Evolutionary conservation across 306 rosid genomes (phyloP).

Genomic region (Fragaria ananassa): DNA sequence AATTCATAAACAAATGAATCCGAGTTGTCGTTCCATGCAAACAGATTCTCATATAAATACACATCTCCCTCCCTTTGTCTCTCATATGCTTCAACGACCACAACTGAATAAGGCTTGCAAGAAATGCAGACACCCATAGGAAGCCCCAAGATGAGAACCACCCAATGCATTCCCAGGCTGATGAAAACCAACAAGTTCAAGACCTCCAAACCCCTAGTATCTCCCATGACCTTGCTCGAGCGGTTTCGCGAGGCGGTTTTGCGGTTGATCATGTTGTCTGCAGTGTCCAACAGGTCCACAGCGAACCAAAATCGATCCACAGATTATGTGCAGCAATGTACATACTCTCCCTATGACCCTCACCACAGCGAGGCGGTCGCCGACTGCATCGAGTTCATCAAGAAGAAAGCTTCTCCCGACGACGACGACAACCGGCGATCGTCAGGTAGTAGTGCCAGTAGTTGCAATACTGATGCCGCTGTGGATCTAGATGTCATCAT

Average conservation of each 20-base stretch:
- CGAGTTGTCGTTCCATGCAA: constrained; percentile 15
- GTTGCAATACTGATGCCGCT: constrained; percentile 8
- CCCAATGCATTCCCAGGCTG: constrained; percentile 60
- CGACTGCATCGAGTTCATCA: constrained; percentile 88
- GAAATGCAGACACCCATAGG: constrained; percentile 20
- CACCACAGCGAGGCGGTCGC: constrained; percentile 81
- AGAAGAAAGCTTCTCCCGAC: constrained; percentile 50
- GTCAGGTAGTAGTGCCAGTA: constrained; percentile 16
- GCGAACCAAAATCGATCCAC: constrained; percentile 5
- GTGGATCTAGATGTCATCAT: constrained; percentile 22
- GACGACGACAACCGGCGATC: constrained; percentile 27
- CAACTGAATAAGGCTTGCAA: not conserved
- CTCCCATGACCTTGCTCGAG: constrained; percentile 65
- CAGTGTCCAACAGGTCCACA: constrained; percentile 59
- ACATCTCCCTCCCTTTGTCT: not conserved
- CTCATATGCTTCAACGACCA: not conserved
- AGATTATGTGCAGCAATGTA: constrained; percentile 20
- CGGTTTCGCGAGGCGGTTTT: constrained; percentile 83
- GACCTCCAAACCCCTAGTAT: constrained; percentile 34
- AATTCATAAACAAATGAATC: not conserved
- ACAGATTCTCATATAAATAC: constrained; percentile 26
- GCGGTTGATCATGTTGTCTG: constrained; percentile 76
- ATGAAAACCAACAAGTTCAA: constrained; percentile 37
- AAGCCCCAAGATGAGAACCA: constrained; percentile 24
- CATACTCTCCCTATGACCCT: constrained; percentile 33